Conservation (phyloP, 345 rosid genomes). For the Limnanthes douglasii region DNA sequence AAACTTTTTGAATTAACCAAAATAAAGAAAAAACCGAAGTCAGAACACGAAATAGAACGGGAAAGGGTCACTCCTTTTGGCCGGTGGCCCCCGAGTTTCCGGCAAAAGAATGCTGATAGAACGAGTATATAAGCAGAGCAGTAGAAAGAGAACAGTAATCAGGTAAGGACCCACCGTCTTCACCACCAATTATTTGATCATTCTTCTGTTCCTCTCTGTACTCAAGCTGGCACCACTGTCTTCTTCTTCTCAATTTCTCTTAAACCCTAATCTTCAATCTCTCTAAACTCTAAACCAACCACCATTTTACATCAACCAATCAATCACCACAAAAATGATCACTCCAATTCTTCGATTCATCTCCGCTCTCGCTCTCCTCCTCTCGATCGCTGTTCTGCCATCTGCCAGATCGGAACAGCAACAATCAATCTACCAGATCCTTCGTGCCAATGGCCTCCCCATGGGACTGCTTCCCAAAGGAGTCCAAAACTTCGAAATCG, state of each 20-base stretch:
- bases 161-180: too few species aligned
- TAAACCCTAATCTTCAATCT: constrained; percentile 24
- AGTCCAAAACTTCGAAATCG: constrained; percentile 29
- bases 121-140: too few species aligned
- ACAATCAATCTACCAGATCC: constrained; percentile 45
- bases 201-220: constrained; percentile 37
- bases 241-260: constrained; percentile 7
- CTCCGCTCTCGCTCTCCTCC: constrained; percentile 6
- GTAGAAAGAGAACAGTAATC: too few species aligned
- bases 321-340: neutral
- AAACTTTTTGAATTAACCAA: too few species aligned
- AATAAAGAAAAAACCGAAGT: too few species aligned
- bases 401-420: constrained; percentile 7
- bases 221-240: constrained; percentile 41
- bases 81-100: too few species aligned
- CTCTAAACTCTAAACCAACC: too few species aligned
- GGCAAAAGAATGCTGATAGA: too few species aligned
- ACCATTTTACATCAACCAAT: constrained; percentile 3
- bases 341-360: constrained; percentile 7
- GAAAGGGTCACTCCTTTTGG: too few species aligned
- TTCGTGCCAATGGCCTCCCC: constrained; percentile 47
- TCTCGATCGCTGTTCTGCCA: constrained; percentile 5
- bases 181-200: too few species aligned
- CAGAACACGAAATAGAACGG: too few species aligned
- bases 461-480: constrained; percentile 75